Percentiles rank a stretch among this genome's conserved stretches.
Evolutionary conservation across 257 asterid genomes (phyloP).

Genomic region (Nicotiana tomentosiformis): DNA sequence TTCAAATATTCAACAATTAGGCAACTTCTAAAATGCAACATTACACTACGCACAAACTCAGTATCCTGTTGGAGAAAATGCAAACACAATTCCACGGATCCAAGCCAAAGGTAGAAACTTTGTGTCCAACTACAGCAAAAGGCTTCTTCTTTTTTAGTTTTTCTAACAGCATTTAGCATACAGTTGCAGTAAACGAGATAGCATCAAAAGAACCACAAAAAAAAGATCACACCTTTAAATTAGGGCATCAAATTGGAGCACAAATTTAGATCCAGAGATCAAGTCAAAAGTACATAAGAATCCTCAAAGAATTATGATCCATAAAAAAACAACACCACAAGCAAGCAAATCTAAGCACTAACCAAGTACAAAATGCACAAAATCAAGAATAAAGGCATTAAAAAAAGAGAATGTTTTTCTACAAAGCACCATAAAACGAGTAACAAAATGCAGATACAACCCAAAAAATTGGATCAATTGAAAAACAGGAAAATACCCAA

Average conservation of each 20-base stretch:
- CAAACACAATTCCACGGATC: not conserved
- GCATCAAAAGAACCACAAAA: not conserved
- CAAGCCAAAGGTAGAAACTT: slow-evolving; percentile 9
- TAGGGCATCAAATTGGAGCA: not conserved
- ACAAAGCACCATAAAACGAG: not conserved
- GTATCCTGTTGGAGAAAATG: not conserved
- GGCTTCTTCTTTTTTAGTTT: not conserved
- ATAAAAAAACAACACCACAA: not conserved
- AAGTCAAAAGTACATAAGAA: not conserved
- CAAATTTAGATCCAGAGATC: slow-evolving; percentile 26
- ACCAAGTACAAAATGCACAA: slow-evolving; percentile 4
- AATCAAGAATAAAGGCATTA: not conserved
- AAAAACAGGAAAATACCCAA: slow-evolving; percentile 10
- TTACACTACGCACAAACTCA: not conserved
- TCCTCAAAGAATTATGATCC: not conserved
- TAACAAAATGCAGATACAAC: not conserved
- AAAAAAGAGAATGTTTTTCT: not conserved
- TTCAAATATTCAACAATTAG: slow-evolving; percentile 7
- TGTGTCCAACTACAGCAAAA: not conserved
- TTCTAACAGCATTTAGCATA: not conserved
- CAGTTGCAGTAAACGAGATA: not conserved
- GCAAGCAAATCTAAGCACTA: not conserved
- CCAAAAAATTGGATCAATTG: not conserved
- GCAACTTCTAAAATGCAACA: not conserved
- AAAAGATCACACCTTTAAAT: not conserved